Base-by-base conservation (phyloP, 2,329 filamentous ascomycete species). In the Chrysoporthe cubensis region DNA sequence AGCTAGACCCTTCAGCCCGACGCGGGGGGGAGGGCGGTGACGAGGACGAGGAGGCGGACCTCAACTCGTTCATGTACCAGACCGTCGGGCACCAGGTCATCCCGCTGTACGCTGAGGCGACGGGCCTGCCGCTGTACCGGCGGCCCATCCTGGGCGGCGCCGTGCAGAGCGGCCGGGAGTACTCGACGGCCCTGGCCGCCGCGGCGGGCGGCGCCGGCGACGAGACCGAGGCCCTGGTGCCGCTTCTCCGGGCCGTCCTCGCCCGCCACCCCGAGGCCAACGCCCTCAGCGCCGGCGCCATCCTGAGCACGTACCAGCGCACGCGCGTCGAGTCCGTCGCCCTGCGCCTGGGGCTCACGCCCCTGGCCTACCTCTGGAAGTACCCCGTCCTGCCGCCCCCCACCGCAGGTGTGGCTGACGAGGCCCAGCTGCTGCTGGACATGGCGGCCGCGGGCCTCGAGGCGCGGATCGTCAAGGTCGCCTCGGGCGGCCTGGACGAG, bases 51-150 rank as follows among this genome's bases (percentile, higher is more conserved):
- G 84, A 71, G 80, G 21, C 85, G 66, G 92, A 98, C 78, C 85
- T 97, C 73, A 93, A 99, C 79, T 97, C 94, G 81, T 98, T 96
- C 88, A 99, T 99, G 96, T 99, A 98, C 83, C 96, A 99, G 83
- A 99, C 96, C 3, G 92, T 97, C 69, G 96, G 96, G 14, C 93
- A 98, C 79, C 86, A 88, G 67, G 83, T 97, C 21, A 90, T 98
- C 67, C 93, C 94, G 2, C 85, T 97, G 18, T 98, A 97, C 77
- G 89, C 90, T 69, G 79, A 87, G 60, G 94, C 93, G 44, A 89
- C 97, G 1, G 88, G 85, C 0, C 84, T 98, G 44, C 95, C 95
- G 34, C 84, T 99, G 1, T 97, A 96, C 79, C 90, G 96, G 26
- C 87, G 90, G 73, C 82, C 88, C 64, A 97, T 98, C 72, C 76